A percentile compares a stretch with the other conserved stretches of the same genome.
These are phyloP conservation scores for Ceratobasidium sp. DNA, from an alignment of 1,284 basidiomycete species.

Conservation along the genomic window DNA sequence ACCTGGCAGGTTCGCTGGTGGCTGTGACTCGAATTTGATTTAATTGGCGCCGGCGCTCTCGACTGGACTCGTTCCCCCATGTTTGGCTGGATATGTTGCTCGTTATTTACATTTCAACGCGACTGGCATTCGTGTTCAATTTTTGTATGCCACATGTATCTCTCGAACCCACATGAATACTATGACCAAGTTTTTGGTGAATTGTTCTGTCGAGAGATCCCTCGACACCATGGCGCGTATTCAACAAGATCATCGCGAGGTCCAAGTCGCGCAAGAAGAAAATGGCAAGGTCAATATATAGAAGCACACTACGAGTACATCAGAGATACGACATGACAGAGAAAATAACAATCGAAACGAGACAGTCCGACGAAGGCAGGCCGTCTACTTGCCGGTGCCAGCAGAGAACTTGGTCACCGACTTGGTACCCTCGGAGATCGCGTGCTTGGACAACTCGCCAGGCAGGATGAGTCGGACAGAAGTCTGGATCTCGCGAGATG, in stretches of 20 bases:
- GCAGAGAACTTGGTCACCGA: slow-evolving; percentile 55
- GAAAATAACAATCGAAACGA: slow-evolving; percentile 91
- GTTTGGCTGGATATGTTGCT: too few relatives aligned
- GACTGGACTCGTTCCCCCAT: too few relatives aligned
- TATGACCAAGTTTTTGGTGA: too few relatives aligned
- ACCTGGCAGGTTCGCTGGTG: neutral
- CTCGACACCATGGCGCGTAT: too few relatives aligned
- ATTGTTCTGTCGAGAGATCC: too few relatives aligned
- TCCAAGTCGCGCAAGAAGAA: neutral
- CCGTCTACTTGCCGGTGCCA: slow-evolving; percentile 53
- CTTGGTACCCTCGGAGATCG: slow-evolving; percentile 76
- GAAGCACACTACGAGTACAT: too few relatives aligned
- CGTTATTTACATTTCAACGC: too few relatives aligned
- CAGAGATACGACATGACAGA: neutral
- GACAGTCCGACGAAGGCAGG: slow-evolving; percentile 61
- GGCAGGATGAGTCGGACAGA: slow-evolving; percentile 92
- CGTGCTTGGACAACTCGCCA: slow-evolving; percentile 86
- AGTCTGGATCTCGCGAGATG: slow-evolving; percentile 93
- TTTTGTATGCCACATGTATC: too few relatives aligned
- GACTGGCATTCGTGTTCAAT: too few relatives aligned
- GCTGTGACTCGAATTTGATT: neutral
- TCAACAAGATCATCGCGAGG: too few relatives aligned
- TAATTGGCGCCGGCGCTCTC: neutral
- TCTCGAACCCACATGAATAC: too few relatives aligned
- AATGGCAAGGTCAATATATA: neutral